Percentiles rank a stretch among this genome's conserved stretches.
Conservation (phyloP, 2,329 filamentous ascomycete genomes). For the Phyllosticta paracitricarpa region DNA sequence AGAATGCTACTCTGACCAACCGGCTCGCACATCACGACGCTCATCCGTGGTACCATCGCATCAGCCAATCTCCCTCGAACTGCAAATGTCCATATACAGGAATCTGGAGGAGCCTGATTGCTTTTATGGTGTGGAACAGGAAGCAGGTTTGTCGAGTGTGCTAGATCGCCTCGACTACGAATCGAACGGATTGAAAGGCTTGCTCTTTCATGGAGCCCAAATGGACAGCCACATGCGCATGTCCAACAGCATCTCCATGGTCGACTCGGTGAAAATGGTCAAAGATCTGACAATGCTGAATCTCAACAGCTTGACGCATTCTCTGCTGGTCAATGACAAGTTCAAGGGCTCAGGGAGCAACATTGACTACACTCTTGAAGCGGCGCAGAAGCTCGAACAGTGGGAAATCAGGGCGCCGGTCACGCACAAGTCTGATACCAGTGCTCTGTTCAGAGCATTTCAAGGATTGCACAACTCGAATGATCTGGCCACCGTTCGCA, state of each 20-base stretch:
- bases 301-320: slow-evolving; percentile 75
- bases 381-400: slow-evolving; percentile 72
- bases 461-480: slow-evolving; percentile 64
- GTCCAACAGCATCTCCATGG: slow-evolving; percentile 43
- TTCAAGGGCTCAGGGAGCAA: slow-evolving; percentile 46
- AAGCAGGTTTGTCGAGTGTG: slow-evolving; percentile 65
- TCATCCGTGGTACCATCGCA: slow-evolving; percentile 46
- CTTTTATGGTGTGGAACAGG: slow-evolving; percentile 83
- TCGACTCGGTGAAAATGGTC: slow-evolving; percentile 61
- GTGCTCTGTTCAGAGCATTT: slow-evolving; percentile 69
- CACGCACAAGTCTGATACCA: slow-evolving; percentile 45
- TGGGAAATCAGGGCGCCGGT: slow-evolving; percentile 80
- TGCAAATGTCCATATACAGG: slow-evolving; percentile 75
- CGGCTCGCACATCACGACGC: slow-evolving; percentile 46
- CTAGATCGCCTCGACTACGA: slow-evolving; percentile 82
- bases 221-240: slow-evolving; percentile 75
- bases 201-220: slow-evolving; percentile 83
- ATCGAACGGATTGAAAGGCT: slow-evolving; percentile 71
- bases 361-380: slow-evolving; percentile 64
- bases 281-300: slow-evolving; percentile 72
- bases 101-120: slow-evolving; percentile 93
- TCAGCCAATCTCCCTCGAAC: slow-evolving; percentile 44
- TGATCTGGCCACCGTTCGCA: slow-evolving; percentile 43
- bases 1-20: slow-evolving; percentile 57
- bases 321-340: slow-evolving; percentile 60